A percentile compares a stretch with the other conserved stretches of the same genome.
These are phyloP conservation scores for Vavraia culicis DNA, from an alignment of 371 early-diverging fungal species.

Conservation along the genomic window DNA sequence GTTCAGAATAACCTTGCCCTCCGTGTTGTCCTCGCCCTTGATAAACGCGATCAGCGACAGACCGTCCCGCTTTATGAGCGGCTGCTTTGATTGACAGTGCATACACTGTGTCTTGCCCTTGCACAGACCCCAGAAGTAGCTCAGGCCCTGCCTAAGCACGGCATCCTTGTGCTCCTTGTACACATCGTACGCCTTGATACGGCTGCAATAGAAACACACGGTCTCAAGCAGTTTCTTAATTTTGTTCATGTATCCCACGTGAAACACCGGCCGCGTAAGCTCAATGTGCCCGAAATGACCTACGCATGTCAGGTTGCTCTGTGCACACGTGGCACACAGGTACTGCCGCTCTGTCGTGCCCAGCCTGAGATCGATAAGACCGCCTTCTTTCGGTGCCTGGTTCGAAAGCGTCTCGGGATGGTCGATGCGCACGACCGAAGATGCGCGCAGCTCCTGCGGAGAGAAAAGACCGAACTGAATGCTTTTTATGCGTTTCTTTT, in stretches of 20 bases:
- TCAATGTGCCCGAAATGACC: constrained; percentile 98
- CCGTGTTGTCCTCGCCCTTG: constrained; percentile 40
- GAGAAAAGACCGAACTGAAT: constrained; percentile 36
- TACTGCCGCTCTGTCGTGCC: constrained; percentile 91
- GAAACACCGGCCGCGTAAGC: constrained; percentile 84
- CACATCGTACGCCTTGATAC: constrained; percentile 51
- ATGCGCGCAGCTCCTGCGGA: constrained; percentile 50
- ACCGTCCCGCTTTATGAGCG: constrained; percentile 65
- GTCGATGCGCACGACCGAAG: constrained; percentile 80
- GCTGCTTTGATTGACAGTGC: constrained; percentile 73
- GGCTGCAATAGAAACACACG: constrained; percentile 89
- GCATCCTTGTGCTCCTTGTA: constrained; percentile 21
- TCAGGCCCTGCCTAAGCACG: constrained; percentile 21
- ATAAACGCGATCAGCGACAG: constrained; percentile 54
- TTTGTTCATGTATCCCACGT: constrained; percentile 50
- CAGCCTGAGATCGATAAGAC: constrained; percentile 84
- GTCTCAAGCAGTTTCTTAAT: constrained; percentile 89
- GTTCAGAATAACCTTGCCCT: constrained; percentile 48
- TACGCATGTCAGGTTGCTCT: constrained; percentile 76
- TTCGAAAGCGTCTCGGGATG: constrained; percentile 80
- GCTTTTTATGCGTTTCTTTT: constrained; percentile 10
- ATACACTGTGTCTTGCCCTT: constrained; percentile 66
- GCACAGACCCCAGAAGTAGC: constrained; percentile 71
- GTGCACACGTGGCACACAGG: constrained; percentile 86
- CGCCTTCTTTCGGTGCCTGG: constrained; percentile 64